phyloP scores from a whole-genome alignment of 148 eudicot species.

The Fagopyrum homotropicum region DNA sequence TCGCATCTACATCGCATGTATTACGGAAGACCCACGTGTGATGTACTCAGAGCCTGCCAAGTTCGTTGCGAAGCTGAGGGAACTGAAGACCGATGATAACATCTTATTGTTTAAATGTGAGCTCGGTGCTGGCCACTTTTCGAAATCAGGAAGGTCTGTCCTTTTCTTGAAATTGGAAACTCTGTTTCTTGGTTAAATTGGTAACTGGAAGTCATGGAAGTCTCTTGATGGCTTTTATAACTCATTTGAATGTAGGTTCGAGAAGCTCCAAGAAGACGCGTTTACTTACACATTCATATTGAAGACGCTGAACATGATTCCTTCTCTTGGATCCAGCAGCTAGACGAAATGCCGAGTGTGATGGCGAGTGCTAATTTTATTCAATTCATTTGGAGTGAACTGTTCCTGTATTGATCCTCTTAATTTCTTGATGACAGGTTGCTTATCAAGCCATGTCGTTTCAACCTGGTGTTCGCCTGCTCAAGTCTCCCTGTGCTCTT shows the following conservation, averaged over 20 bases:
- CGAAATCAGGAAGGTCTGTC: constrained; percentile 78
- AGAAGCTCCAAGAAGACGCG: constrained; percentile 54
- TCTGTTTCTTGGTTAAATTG: background rate
- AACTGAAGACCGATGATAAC: constrained; percentile 65
- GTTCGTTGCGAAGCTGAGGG: constrained; percentile 82
- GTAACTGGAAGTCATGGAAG: background rate
- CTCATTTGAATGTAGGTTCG: constrained; percentile 30
- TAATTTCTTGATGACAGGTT: background rate
- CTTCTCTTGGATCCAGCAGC: constrained; percentile 11
- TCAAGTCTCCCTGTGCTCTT: background rate
- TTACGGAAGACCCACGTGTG: constrained; percentile 64
- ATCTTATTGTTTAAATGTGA: constrained; percentile 72
- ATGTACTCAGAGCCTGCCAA: constrained; percentile 87
- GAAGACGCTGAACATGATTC: constrained; percentile 46
- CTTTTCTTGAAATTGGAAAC: background rate
- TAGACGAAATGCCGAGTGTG: background rate
- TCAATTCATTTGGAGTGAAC: background rate
- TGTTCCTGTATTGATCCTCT: background rate
- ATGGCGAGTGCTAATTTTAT: background rate
- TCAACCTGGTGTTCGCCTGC: background rate
- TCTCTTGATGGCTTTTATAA: background rate
- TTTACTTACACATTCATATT: constrained; percentile 38
- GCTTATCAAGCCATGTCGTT: background rate
- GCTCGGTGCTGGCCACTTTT: constrained; percentile 64
- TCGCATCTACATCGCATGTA: background rate